A percentile compares a stretch with the other conserved stretches of the same genome.
Conservation (phyloP, 768 basidiomycete species). For the Boletellus sp. region DNA sequence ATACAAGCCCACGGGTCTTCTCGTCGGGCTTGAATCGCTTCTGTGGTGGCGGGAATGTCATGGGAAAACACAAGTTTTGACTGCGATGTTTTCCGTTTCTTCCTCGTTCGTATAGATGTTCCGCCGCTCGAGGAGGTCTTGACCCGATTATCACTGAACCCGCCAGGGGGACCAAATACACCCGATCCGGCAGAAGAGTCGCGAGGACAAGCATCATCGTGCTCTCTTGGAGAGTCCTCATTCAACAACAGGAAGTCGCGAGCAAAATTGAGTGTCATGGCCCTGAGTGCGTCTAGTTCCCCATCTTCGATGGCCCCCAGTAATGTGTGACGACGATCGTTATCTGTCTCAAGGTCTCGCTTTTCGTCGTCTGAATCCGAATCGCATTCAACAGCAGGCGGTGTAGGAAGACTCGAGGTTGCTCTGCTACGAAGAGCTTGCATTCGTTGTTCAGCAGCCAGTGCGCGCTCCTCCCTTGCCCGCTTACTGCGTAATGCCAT, state of each 20-base stretch:
- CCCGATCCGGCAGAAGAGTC: not conserved
- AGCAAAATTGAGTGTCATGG: constrained; percentile 43
- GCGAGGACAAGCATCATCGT: not conserved
- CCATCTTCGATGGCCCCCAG: constrained; percentile 43
- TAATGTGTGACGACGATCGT: constrained; percentile 50
- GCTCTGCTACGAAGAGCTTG: constrained; percentile 39
- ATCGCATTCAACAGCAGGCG: constrained; percentile 26
- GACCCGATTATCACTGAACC: not conserved
- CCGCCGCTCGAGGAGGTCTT: not conserved
- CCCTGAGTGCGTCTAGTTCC: constrained; percentile 42
- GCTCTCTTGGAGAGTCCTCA: not conserved
- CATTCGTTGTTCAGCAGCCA: constrained; percentile 67
- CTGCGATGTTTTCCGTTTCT: constrained; percentile 19
- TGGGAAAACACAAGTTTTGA: constrained; percentile 11
- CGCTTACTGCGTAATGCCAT: constrained; percentile 51
- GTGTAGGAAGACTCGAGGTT: constrained; percentile 9
- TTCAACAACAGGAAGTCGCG: constrained; percentile 48
- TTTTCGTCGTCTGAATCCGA: constrained; percentile 39
- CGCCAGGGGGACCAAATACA: not conserved
- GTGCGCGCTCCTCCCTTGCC: constrained; percentile 73
- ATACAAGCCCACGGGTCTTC: constrained; percentile 47
- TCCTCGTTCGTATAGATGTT: constrained; percentile 8
- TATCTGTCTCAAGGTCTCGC: constrained; percentile 42
- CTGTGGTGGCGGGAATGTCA: not conserved
- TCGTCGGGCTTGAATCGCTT: constrained; percentile 36